Evolutionary conservation across 1,284 basidiomycete species (phyloP).

Genomic region (Puccinia triticina): DNA sequence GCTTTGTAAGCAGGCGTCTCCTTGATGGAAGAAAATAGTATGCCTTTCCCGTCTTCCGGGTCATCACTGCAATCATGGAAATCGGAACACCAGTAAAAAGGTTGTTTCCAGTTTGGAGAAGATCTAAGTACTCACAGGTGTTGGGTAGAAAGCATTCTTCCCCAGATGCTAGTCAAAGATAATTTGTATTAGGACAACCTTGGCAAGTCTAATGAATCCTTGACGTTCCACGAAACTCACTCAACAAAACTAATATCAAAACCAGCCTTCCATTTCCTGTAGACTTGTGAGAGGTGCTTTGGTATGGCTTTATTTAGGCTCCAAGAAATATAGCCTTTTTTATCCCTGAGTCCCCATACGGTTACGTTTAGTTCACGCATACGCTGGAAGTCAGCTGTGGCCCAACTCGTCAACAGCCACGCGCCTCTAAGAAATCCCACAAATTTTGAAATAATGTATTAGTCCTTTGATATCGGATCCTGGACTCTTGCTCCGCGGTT

Average conservation of each 20-base stretch:
- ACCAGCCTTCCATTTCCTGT: slow-evolving; percentile 37
- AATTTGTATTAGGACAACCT: neutral
- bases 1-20: slow-evolving; percentile 44
- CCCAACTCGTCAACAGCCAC: slow-evolving; percentile 47
- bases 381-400: slow-evolving; percentile 43
- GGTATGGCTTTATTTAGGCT: slow-evolving; percentile 16
- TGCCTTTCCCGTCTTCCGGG: slow-evolving; percentile 30
- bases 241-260: slow-evolving; percentile 48
- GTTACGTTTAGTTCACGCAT: slow-evolving; percentile 34
- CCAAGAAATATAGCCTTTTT: slow-evolving; percentile 44
- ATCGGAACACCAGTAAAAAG: neutral
- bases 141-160: slow-evolving; percentile 35
- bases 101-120: neutral
- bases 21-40: slow-evolving; percentile 41
- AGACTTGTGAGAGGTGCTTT: slow-evolving; percentile 21
- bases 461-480: neutral
- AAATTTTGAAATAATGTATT: neutral
- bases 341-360: slow-evolving; percentile 36
- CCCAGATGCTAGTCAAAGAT: slow-evolving; percentile 31
- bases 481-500: neutral
- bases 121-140: slow-evolving; percentile 21
- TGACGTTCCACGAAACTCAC: slow-evolving; percentile 5
- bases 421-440: slow-evolving; percentile 13
- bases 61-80: slow-evolving; percentile 26
- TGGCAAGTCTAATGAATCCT: neutral